Conservation (phyloP, 2,329 filamentous ascomycete genomes). For the Ciborinia camelliae region DNA sequence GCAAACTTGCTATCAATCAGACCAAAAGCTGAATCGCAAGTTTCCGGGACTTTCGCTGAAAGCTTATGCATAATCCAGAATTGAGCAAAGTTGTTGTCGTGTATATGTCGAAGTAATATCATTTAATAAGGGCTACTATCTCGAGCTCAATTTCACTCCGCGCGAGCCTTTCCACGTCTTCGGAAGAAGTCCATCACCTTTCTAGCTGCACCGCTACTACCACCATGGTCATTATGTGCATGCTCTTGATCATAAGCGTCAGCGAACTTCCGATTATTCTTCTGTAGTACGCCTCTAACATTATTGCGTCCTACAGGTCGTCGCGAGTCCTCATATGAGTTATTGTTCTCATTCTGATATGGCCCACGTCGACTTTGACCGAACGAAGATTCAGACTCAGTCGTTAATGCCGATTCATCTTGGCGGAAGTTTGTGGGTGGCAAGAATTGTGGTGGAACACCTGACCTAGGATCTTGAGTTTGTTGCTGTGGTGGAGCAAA, state of each 20-base stretch:
- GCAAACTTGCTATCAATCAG: conserved; percentile 15
- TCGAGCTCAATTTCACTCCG: conserved; percentile 18
- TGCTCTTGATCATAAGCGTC: conserved; percentile 83
- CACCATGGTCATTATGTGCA: conserved; percentile 61
- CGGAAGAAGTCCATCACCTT: conserved; percentile 99
- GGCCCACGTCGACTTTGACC: conserved; percentile 27
- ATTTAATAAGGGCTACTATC: not conserved
- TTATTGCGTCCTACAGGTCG: conserved; percentile 28
- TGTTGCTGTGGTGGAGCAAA: conserved; percentile 42
- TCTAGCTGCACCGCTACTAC: conserved; percentile 81
- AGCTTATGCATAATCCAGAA: conserved; percentile 17
- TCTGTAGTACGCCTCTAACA: conserved; percentile 62
- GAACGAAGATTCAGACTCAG: conserved; percentile 36
- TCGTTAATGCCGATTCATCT: conserved; percentile 32
- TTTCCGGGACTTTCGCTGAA: conserved; percentile 13
- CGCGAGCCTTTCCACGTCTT: conserved; percentile 68
- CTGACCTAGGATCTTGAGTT: conserved; percentile 32
- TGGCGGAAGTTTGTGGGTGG: conserved; percentile 34
- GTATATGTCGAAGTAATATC: conserved; percentile 14
- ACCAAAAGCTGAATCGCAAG: conserved; percentile 18
- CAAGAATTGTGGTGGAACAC: conserved; percentile 29
- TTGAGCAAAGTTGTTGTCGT: conserved; percentile 12
- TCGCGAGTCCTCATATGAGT: conserved; percentile 28
- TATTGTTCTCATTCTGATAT: conserved; percentile 26
- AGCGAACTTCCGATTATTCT: conserved; percentile 79